A percentile compares a stretch with the other conserved stretches of the same genome.
Conservation (phyloP, 352 stramenopile species). For the Phytophthora aleatoria region DNA sequence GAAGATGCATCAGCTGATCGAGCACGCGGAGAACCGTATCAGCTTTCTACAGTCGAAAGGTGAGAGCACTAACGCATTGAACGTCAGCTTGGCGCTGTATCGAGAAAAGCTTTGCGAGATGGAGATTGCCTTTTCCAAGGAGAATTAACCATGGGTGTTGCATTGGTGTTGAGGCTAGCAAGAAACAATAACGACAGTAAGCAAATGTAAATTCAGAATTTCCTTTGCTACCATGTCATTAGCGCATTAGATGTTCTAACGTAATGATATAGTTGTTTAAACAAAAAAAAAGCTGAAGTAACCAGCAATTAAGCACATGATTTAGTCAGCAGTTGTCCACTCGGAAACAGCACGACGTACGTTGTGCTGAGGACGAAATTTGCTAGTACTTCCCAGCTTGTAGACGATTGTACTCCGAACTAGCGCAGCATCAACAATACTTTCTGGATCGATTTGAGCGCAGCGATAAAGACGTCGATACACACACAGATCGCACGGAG, state of each 20-base stretch:
- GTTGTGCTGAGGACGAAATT: not conserved
- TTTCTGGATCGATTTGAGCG: not conserved
- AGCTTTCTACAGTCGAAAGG: not conserved
- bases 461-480: constrained; percentile 11
- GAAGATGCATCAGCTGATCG: constrained; percentile 16
- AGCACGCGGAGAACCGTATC: constrained; percentile 4
- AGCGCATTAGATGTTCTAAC: no score
- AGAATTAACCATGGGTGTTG: not conserved
- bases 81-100: not conserved
- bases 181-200: not conserved
- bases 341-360: not conserved
- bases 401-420: not conserved
- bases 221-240: not conserved
- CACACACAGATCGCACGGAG: not conserved
- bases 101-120: constrained; percentile 4
- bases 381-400: constrained; percentile 1
- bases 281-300: no score
- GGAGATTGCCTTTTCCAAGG: constrained; percentile 3
- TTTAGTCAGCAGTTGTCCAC: not conserved
- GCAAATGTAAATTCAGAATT: not conserved
- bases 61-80: not conserved
- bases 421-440: not conserved
- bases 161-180: not conserved
- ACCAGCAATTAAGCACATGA: no score
- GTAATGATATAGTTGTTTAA: no score